These are phyloP conservation scores for Citropsis articulata DNA, from an alignment of 345 rosid species.

Conservation along the genomic window DNA sequence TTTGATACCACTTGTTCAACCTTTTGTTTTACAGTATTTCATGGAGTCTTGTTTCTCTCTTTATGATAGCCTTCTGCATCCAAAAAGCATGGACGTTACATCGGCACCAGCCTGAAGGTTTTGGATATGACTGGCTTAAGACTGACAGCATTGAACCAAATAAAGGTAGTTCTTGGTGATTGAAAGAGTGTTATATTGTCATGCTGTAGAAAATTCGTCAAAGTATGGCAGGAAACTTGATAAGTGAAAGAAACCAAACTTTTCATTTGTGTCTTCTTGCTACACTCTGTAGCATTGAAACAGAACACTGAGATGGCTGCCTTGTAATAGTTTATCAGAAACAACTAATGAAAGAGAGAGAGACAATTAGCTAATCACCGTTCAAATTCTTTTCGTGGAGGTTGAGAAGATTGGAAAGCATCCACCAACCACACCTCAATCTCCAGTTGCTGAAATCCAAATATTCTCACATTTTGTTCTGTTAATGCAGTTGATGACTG, in stretches of 20 bases:
- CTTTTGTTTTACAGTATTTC: neutral
- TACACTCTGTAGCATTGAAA: neutral
- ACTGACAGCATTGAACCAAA: conserved; percentile 84
- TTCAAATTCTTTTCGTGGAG: neutral
- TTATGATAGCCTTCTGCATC: conserved; percentile 69
- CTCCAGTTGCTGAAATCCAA: neutral
- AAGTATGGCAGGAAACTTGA: neutral
- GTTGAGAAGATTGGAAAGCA: too few relatives aligned
- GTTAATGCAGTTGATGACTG: conserved; percentile 69
- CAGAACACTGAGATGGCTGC: neutral
- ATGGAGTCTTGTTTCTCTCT: conserved; percentile 7
- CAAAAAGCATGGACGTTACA: conserved; percentile 58
- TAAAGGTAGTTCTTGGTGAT: conserved; percentile 50
- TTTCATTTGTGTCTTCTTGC: neutral
- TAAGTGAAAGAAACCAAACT: neutral
- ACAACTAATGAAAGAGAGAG: neutral
- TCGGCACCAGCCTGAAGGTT: conserved; percentile 77
- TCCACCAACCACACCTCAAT: too few relatives aligned
- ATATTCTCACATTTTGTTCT: conserved; percentile 2
- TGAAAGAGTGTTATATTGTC: neutral
- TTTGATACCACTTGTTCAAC: neutral
- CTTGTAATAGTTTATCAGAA: neutral
- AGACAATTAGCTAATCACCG: neutral
- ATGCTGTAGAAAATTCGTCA: neutral
- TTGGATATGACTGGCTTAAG: conserved; percentile 97